A percentile compares a stretch with the other conserved stretches of the same genome.
These are phyloP conservation scores for Wickerhamiella musiphila DNA, from an alignment of 805 yeast species.

Conservation along the genomic window DNA sequence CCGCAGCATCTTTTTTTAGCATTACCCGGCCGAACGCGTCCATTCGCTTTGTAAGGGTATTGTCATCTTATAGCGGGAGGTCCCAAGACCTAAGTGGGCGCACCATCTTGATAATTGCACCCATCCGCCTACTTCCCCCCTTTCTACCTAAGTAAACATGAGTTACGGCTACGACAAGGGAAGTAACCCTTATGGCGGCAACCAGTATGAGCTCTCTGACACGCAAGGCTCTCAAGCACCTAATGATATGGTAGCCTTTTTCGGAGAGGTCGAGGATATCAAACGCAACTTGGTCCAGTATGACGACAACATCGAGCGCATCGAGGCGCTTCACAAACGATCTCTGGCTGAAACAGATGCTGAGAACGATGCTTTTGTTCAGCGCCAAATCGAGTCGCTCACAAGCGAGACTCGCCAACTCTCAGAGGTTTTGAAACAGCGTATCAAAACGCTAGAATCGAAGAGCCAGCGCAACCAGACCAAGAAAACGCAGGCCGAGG, in stretches of 20 bases:
- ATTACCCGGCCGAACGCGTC: no score
- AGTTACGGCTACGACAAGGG: conserved; percentile 2
- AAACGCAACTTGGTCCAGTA: conserved; percentile 55
- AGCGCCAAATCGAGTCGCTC: conserved; percentile 60
- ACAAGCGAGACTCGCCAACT: conserved; percentile 64
- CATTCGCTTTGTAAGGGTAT: no score
- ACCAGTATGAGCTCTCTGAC: conserved; percentile 11
- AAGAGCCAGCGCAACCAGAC: conserved; percentile 38
- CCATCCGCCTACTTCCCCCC: no score
- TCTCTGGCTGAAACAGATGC: conserved; percentile 57
- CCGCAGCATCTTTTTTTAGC: no score
- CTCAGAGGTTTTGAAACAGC: conserved; percentile 54
- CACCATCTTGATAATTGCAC: no score
- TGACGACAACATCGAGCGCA: conserved; percentile 47
- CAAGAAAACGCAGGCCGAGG: conserved; percentile 80
- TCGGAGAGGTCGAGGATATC: conserved; percentile 49
- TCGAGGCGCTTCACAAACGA: conserved; percentile 53
- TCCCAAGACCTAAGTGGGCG: no score
- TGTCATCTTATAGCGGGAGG: no score
- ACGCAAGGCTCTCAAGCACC: conserved; percentile 6
- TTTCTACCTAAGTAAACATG: not conserved
- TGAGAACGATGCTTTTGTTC: conserved; percentile 48
- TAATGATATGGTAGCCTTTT: conserved; percentile 43
- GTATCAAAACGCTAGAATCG: conserved; percentile 63
- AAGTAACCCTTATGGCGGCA: conserved; percentile 1